Evolutionary conservation across 2,329 filamentous ascomycete species (phyloP).

Genomic region (Aspergillus sp.): DNA sequence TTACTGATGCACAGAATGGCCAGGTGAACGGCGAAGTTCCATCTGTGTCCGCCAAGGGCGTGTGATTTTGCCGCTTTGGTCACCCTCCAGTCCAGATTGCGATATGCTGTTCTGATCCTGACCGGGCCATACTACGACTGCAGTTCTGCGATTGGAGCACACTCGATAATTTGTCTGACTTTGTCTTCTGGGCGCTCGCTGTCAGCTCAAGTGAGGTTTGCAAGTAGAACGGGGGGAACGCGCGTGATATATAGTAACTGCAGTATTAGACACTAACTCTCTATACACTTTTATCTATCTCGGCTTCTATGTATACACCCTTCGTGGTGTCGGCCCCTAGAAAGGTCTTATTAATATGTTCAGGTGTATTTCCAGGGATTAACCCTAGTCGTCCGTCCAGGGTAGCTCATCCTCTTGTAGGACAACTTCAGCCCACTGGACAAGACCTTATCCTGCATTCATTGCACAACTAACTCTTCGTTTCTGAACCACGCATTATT

Average conservation of each 20-base stretch:
- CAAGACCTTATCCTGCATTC: not conserved
- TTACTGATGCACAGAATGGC: not conserved
- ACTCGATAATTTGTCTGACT: not conserved
- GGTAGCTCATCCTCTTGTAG: not conserved
- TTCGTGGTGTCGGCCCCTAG: not conserved
- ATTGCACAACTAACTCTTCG: slow-evolving; percentile 2
- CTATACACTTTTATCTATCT: not conserved
- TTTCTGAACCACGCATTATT: slow-evolving; percentile 11
- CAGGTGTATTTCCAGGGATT: not conserved
- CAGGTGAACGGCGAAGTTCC: not conserved
- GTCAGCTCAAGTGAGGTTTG: not conserved
- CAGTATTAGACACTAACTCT: not conserved
- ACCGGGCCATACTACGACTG: slow-evolving; percentile 5
- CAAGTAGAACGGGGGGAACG: not conserved
- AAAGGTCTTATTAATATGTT: not conserved
- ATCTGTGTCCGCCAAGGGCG: slow-evolving; percentile 1
- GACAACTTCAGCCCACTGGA: not conserved
- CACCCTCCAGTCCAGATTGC: slow-evolving; percentile 9
- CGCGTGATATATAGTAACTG: not conserved
- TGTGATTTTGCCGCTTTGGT: slow-evolving; percentile 1
- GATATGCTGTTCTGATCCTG: slow-evolving; percentile 5
- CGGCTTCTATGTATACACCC: not conserved
- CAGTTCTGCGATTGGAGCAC: slow-evolving; percentile 1
- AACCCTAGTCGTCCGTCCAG: slow-evolving; percentile 2
- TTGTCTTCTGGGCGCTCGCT: not conserved